Evolutionary conservation across 1,284 basidiomycete species (phyloP), one percentile per base, ranked within the genome.

Genomic region (Ustilago nuda): DNA sequence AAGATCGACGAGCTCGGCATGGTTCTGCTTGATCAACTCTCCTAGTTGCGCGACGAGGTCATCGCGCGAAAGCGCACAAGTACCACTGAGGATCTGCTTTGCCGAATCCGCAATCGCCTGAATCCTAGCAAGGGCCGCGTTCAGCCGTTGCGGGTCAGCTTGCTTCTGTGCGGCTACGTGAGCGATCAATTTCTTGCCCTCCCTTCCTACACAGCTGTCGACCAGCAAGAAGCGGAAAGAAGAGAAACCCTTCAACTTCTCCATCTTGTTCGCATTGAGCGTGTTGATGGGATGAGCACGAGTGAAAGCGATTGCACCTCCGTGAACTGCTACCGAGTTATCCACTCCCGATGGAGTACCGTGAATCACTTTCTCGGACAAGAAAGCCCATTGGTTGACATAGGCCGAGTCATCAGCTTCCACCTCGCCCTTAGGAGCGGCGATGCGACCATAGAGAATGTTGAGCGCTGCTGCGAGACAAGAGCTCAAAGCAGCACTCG

Each of bases 281-380:
- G 53, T 64, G 61, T 83, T 82, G 30, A 73, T 91, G 79, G 93
- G 92, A 33, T 92, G 91, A 67, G 92, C 89, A 57, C 93, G 91
- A 6, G 92, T 93, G 87, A 97, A 99, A 30, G 92, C 91, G 73
- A 99, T 89, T 23, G 95, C 97, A 55, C 97, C 96, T 19, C 97
- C 97, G 82, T 92, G 93, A 0, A 95, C 93, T 8, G 94, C 90
- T 37, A 98, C 94, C 17, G 94, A 93, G 86, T 99, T 99, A 87
- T 99, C 97, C 37, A 99, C 93, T 23, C 97, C 97, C 66, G 94
- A 96, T 0, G 97, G 97, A 82, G 94, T 99, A 3, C 97, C 97
- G 85, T 99, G 97, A 58, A 98, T 88, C 41, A 99, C 93, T 87
- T 98, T 98, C 87, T 99, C 97, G 7, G 92, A 90, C 55, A 98